phyloP scores from a whole-genome alignment of 1,284 basidiomycete genomes.

The Cerioporus squamosus region DNA sequence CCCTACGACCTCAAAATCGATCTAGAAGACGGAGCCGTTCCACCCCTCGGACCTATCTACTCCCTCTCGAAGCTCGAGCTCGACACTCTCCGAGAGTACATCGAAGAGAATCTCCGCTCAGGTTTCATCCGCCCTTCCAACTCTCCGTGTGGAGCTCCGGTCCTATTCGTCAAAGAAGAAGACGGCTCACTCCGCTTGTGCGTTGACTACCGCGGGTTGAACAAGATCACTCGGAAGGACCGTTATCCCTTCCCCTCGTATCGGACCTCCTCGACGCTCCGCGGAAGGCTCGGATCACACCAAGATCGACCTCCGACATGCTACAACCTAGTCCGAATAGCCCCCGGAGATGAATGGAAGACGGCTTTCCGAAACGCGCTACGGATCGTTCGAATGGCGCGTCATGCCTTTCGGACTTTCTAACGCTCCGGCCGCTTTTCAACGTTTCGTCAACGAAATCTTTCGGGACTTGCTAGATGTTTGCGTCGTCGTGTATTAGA shows the following conservation, averaged over 20 bases:
- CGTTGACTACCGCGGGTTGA: conserved; percentile 49
- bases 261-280: conserved; percentile 39
- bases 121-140: conserved; percentile 42
- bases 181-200: conserved; percentile 42
- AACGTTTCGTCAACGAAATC: conserved; percentile 28
- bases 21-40: conserved; percentile 16
- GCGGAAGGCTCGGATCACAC: conserved; percentile 26
- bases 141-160: conserved; percentile 41
- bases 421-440: conserved; percentile 33
- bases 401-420: conserved; percentile 42
- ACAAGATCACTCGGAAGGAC: conserved; percentile 42
- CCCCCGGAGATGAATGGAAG: conserved; percentile 37
- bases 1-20: conserved; percentile 17
- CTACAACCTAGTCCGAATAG: conserved; percentile 37
- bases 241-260: conserved; percentile 39
- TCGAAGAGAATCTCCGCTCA: conserved; percentile 41
- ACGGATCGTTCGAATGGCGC: conserved; percentile 41
- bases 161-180: conserved; percentile 54
- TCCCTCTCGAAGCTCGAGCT: conserved; percentile 29
- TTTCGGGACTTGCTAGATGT: conserved; percentile 27
- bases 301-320: conserved; percentile 36
- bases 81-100: conserved; percentile 38
- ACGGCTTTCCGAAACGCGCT: conserved; percentile 40
- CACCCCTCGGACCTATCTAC: conserved; percentile 28
- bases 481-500: conserved; percentile 29